Evolutionary conservation across 805 yeast genomes (phyloP).

Genomic region (Candida tallmaniae): DNA sequence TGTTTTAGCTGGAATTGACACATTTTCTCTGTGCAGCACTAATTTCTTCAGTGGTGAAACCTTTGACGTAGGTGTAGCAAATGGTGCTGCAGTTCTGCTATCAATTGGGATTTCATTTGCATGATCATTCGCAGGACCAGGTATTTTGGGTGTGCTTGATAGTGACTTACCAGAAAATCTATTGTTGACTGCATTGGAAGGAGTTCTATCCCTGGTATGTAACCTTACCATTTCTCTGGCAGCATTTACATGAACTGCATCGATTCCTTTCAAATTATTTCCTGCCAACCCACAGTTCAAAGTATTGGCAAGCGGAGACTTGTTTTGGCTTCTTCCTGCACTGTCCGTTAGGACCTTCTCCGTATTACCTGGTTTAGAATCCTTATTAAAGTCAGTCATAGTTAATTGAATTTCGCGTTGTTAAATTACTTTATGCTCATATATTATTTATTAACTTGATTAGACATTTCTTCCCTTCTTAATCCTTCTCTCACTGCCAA

Average conservation of each 20-base stretch:
- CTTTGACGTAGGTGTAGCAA: neutral
- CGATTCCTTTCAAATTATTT: constrained; percentile 29
- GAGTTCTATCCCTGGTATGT: constrained; percentile 42
- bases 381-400: no score
- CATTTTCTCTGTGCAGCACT: neutral
- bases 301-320: no score
- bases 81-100: neutral
- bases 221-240: constrained; percentile 61
- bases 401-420: no score
- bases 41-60: neutral
- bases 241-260: constrained; percentile 50
- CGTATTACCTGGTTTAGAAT: no score
- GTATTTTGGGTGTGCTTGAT: neutral
- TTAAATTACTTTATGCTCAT: no score
- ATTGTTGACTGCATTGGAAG: neutral
- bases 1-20: constrained; percentile 40
- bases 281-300: no score
- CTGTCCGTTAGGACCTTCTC: no score
- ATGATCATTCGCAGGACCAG: neutral
- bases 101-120: neutral
- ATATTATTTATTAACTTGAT: no score
- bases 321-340: no score
- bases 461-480: constrained; percentile 34
- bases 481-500: constrained; percentile 87
- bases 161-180: neutral